Base-by-base conservation (phyloP, 768 basidiomycete species). In the Trametes villosa region DNA sequence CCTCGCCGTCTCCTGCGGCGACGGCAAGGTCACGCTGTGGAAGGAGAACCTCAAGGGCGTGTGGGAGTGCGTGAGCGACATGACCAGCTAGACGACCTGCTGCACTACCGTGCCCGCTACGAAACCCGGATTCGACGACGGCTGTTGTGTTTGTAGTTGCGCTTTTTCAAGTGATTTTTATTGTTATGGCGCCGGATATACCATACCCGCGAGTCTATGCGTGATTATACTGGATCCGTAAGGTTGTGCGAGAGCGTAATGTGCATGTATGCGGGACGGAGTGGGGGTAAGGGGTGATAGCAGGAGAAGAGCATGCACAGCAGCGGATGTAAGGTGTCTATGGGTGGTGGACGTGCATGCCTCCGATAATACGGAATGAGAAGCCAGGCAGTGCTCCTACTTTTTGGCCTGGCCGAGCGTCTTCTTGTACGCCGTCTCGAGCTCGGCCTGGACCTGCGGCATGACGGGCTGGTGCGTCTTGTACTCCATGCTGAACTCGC, bases 1-100 rank as follows among this genome's bases (percentile, higher is more conserved):
- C 52, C 81, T 99, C 46, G 96, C 96, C 0, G 97, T 98, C 44
- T 94, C 93, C 73, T 96, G 94, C 74, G 96, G 95, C 11, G 97
- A 99, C 71, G 96, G 97, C 13, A 98, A 97, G 76, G 96, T 99
- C 22, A 94, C 92, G 9, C 78, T 98, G 50, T 99, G 97, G 96
- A 99, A 99, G 76, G 97, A 99, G 78, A 96, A 92, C 72, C 76
- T 97, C 69, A 91, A 91, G 69, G 92, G 93, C n/a, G 79, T 82
- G 20, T 99, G 96, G 92, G 97, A 98, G 75, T 96, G 95, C 72
- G 93, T 98, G 57, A 95, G 90, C 69, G 95, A 98, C 69, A 88
- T 97, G 85, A 88, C 88, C 61, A 93, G 92, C 71, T 96, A 81
- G 58, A 67, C 48, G 41, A n/a, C n/a, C n/a, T n/a, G n/a, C n/a